A percentile compares a stretch with the other conserved stretches of the same genome.
These are phyloP conservation scores for Coemansia sp. DNA, from an alignment of 192 early-diverging fungal species.

Conservation along the genomic window DNA sequence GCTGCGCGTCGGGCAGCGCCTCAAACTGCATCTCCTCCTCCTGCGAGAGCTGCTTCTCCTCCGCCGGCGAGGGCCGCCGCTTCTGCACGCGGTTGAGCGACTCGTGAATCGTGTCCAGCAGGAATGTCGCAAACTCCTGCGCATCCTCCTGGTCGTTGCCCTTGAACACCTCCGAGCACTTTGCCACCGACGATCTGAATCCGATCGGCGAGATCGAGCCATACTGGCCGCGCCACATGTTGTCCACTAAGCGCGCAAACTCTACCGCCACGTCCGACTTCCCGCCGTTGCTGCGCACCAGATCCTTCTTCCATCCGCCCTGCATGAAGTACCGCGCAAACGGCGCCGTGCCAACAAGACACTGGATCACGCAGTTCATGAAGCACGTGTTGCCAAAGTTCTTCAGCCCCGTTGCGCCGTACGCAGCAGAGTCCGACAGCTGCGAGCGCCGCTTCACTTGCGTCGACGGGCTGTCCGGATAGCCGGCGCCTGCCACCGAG, in stretches of 20 bases:
- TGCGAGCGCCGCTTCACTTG: slow-evolving; percentile 11
- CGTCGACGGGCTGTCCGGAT: neutral
- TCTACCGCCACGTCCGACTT: slow-evolving; percentile 69
- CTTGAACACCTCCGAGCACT: slow-evolving; percentile 79
- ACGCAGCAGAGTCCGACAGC: slow-evolving; percentile 49
- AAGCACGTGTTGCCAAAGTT: slow-evolving; percentile 88
- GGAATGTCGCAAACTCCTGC: slow-evolving; percentile 91
- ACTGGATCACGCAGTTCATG: slow-evolving; percentile 85
- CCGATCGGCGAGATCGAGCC: slow-evolving; percentile 73
- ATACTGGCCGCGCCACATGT: slow-evolving; percentile 83
- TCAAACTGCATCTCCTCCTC: slow-evolving; percentile 67
- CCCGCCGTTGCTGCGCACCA: slow-evolving; percentile 58
- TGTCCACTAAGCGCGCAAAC: slow-evolving; percentile 76
- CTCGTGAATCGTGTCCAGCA: slow-evolving; percentile 92
- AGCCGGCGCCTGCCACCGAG: slow-evolving; percentile 4
- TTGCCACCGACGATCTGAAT: slow-evolving; percentile 75
- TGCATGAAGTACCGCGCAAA: slow-evolving; percentile 73
- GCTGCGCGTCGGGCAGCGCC: slow-evolving; percentile 61
- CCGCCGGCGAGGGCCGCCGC: slow-evolving; percentile 20
- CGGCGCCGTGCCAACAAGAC: slow-evolving; percentile 69
- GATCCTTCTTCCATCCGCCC: slow-evolving; percentile 52
- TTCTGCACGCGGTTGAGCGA: slow-evolving; percentile 75
- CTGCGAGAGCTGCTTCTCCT: slow-evolving; percentile 41
- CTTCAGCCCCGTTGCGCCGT: slow-evolving; percentile 71
- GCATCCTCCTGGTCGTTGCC: slow-evolving; percentile 95